Base-by-base conservation (phyloP, 2,329 filamentous ascomycete species). In the Colletotrichum australisinense region DNA sequence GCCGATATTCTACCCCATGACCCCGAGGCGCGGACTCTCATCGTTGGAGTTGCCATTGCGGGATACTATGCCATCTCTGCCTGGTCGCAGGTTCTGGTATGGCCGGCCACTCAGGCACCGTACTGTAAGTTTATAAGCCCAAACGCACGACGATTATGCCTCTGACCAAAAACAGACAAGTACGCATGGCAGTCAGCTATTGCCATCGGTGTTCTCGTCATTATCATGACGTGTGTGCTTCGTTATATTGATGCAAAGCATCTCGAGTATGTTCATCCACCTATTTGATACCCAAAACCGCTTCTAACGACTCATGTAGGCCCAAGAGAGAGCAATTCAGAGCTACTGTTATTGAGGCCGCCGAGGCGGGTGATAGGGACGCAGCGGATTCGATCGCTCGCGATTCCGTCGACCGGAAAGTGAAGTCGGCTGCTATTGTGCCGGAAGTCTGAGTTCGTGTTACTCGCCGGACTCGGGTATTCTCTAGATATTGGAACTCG, bases 41-140 rank as follows among this genome's bases (percentile, higher is more conserved):
- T 87, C 52, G 84, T 88, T 0, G 87, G 87, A 5, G 83, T 87
- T 6, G 81, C 85, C 1, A 85, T 89, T 24, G 86, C 87, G 3
- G 82, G 83, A 0, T 86, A 88, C 69, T 88, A 88, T 74, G 84
- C 86, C 2, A 83, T 88, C 30, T 83, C 85, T 0, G 85, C 87
- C 1, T 88, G 86, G 86, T 86, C 84, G 7, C 86, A 88, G 67
- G 85, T 88, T 2, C 79, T 88, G 2, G 84, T 88, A 1, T 88
- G 87, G 87, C 87, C 87, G 4, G 86, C 87, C 1, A 82, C 80
- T 1, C 83, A 88, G 73, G 87, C 87, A 2, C 87, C 87, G 0
- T 86, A 84, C 62, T 88, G 85, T 82, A 78, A 76, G 82, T 77
- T 7, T 9, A 32, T 32, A 3, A 11, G 49, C 26, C 11, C 16